Percentiles rank a stretch among this genome's conserved stretches.
Conservation (phyloP, 352 stramenopile species). For the Phytophthora crassamura region DNA sequence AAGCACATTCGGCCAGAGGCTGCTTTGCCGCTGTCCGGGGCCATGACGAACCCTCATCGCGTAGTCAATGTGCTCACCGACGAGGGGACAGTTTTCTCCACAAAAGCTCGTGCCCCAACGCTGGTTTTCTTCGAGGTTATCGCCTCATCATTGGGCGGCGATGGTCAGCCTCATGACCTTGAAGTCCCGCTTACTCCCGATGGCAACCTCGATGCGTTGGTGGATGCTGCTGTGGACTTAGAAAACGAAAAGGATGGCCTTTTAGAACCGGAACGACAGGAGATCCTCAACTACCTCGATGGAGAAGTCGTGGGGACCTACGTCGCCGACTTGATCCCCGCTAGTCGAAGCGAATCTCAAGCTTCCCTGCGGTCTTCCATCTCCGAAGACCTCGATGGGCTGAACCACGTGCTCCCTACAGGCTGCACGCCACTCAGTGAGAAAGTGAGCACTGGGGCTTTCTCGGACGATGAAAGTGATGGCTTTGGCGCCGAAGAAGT, state of each 20-base stretch:
- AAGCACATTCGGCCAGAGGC: slow-evolving; percentile 59
- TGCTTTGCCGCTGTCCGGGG: slow-evolving; percentile 49
- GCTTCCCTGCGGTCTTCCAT: slow-evolving; percentile 32
- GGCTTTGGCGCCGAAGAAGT: slow-evolving; percentile 24
- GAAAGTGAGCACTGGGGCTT: slow-evolving; percentile 19
- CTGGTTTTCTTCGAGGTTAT: slow-evolving; percentile 76
- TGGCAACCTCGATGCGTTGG: slow-evolving; percentile 21
- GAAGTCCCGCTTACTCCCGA: slow-evolving; percentile 3
- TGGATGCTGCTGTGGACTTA: slow-evolving; percentile 35
- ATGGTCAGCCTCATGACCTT: slow-evolving; percentile 9
- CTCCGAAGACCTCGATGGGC: slow-evolving; percentile 41
- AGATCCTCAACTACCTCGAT: slow-evolving; percentile 66
- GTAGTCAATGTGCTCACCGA: slow-evolving; percentile 60
- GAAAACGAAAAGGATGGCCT: slow-evolving; percentile 9
- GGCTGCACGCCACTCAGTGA: slow-evolving; percentile 34
- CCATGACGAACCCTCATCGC: slow-evolving; percentile 37
- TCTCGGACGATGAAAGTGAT: slow-evolving; percentile 39
- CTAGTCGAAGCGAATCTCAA: slow-evolving; percentile 21
- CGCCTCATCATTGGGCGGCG: slow-evolving; percentile 27
- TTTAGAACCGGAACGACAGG: slow-evolving; percentile 37
- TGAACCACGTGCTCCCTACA: slow-evolving; percentile 33
- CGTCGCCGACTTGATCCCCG: slow-evolving; percentile 47
- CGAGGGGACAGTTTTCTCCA: slow-evolving; percentile 79
- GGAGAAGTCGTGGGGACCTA: slow-evolving; percentile 56
- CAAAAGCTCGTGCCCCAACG: slow-evolving; percentile 67